phyloP scores from a whole-genome alignment of 371 early-diverging fungal species.

The Rhizopus sp. region DNA sequence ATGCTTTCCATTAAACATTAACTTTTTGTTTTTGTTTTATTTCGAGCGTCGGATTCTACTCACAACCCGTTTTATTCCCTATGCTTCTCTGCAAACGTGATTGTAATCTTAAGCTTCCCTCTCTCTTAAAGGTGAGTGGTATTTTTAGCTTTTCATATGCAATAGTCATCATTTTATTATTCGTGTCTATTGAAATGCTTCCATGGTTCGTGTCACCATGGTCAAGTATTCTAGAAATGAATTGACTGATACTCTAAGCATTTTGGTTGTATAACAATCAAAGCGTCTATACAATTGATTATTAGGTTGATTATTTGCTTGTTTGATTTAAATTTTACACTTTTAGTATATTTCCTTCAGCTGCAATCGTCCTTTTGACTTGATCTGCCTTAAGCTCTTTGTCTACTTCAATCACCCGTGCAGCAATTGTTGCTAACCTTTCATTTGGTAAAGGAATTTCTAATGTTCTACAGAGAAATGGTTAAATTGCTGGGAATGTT shows the following conservation, averaged over 20 bases:
- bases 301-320: neutral
- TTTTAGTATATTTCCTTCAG: constrained; percentile 24
- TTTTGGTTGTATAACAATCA: constrained; percentile 41
- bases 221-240: constrained; percentile 52
- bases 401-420: constrained; percentile 46
- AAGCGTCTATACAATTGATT: constrained; percentile 31
- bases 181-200: constrained; percentile 17
- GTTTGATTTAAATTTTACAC: constrained; percentile 22
- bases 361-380: constrained; percentile 33
- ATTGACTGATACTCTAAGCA: constrained; percentile 54
- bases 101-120: too few relatives aligned
- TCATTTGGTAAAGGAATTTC: constrained; percentile 49
- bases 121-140: too few relatives aligned
- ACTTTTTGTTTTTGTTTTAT: too few relatives aligned
- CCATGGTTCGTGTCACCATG: constrained; percentile 55
- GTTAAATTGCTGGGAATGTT: too few relatives aligned
- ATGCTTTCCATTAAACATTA: too few relatives aligned
- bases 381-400: constrained; percentile 51
- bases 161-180: too few relatives aligned
- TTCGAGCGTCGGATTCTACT: too few relatives aligned
- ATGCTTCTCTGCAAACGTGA: too few relatives aligned
- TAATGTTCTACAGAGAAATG: constrained; percentile 27
- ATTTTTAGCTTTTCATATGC: too few relatives aligned
- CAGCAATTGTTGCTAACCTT: constrained; percentile 43
- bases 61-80: too few relatives aligned